Base-by-base conservation (phyloP, 2,329 filamentous ascomycete species). In the Sporothrix luriei region DNA sequence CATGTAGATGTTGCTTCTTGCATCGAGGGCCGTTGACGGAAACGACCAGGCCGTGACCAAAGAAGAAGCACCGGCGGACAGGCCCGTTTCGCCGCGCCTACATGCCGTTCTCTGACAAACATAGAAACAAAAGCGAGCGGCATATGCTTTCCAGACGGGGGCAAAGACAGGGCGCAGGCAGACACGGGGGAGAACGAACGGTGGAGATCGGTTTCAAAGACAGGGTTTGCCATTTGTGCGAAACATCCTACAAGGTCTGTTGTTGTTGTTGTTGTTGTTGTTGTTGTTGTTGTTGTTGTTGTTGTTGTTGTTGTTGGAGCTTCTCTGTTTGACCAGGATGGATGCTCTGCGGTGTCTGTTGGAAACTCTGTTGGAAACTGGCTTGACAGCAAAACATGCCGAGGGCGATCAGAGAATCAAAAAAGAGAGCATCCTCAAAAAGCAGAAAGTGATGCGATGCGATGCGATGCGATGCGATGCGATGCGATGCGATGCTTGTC, bases 251-350 rank as follows among this genome's bases (percentile, higher is more conserved):
- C 33, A 33, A 4, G 4, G 33, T 54, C 21, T 29, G 9, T 13
- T 21, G 24, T 51, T 9, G 24, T 33, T 26, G 24, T 13, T 29
- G 9, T 13, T 21, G 24, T 51, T 9, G 24, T 33, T 26, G 24
- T 13, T 29, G 9, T 13, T 21, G 24, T 51, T 9, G 24, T 33
- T 26, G 24, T 13, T 29, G 9, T 13, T 21, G 24, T 51, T 9
- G 24, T 33, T 26, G 24, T 13, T 29, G 9, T 13, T 21, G 24
- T 51, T 9, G 24, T 33, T 26, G 24, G 4, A 19, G 40, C 40
- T 48, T 33, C 24, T 65, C 13, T 65, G 49, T 49, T 49, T 49
- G 43, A 65, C 46, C 59, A 40, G 59, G 40, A 62, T 48, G 59
- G 21, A 40, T 46, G 38, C 48, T 48, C 33, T 33, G 4, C 9